Evolutionary conservation across 2,329 filamentous ascomycete genomes (phyloP), one percentile per base, ranked within the genome.

Genomic region (Alternaria gansuensis): DNA sequence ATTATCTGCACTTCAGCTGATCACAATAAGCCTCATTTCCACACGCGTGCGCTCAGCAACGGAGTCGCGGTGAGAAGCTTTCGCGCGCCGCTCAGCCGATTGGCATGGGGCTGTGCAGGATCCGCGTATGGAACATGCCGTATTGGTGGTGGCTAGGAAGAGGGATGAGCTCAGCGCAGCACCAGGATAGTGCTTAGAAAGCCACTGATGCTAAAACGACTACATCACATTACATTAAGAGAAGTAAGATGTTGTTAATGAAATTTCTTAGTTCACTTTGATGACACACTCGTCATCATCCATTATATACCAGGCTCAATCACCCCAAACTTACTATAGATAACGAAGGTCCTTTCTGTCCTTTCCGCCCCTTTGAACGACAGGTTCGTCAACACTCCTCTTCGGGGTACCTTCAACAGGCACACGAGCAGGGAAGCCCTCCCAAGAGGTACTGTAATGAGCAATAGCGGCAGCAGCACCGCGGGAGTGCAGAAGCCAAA

Each of bases 401-500:
- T 53, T 62, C 21, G 55, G 13, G 21, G 44, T 48, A 8, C 44
- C 44, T 21, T 48, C 34, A 5, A 40, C 26, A 5, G 57, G 56
- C 5, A 46, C 51, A 26, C 66, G 69, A 53, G 68, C 62, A 7
- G 72, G 73, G 65, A 76, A 67, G n/a, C 68, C 68, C 11, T 65
- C 62, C 65, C 65, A 68, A 4, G 66, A 68, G 10, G 54, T 51
- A 8, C 67, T 69, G 58, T 77, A 78, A 55, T 67, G 69, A 3
- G 74, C 74, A 5, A 78, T 74, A 44, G 71, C 63, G 37, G 68
- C 68, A 40, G 75, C 76, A 59, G 78, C 77, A 34, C 65, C 75
- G 55, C 73, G 69, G 2, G 68, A 62, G 59, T 76, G 67, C 23
- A 73, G 50, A 51, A 69, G 46, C 56, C 62, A 78, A 5, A 75